Conservation (phyloP, 2,329 filamentous ascomycete species). For the Colletotrichum nymphaeae region DNA sequence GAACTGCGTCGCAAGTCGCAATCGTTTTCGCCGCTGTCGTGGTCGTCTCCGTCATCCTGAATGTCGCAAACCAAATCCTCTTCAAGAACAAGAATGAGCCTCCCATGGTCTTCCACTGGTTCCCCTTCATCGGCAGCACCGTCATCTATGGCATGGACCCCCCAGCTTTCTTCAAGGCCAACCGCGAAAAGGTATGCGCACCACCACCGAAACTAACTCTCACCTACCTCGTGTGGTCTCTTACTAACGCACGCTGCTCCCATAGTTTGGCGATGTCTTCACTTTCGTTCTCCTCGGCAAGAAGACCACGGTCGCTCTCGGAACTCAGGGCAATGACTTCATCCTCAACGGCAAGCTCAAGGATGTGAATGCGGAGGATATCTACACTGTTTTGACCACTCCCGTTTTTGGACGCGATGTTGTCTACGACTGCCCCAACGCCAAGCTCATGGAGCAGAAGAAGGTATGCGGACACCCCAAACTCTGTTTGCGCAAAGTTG, state of each 20-base stretch:
- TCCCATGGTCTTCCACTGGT: conserved; percentile 83
- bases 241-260: conserved; percentile 13
- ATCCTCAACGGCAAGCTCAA: conserved; percentile 91
- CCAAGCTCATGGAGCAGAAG: conserved; percentile 96
- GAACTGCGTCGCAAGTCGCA: conserved; percentile 59
- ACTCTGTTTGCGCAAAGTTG: neutral
- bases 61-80: conserved; percentile 83
- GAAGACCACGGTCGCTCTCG: conserved; percentile 88
- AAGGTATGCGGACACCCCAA: conserved; percentile 69
- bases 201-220: neutral
- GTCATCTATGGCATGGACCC: conserved; percentile 96
- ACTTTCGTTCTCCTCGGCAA: conserved; percentile 90
- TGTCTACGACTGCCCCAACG: conserved; percentile 90
- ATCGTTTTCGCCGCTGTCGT: conserved; percentile 57
- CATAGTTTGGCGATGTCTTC: conserved; percentile 86
- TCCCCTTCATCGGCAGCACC: conserved; percentile 89
- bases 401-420: conserved; percentile 85
- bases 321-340: conserved; percentile 87
- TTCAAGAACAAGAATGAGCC: conserved; percentile 86
- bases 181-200: conserved; percentile 76
- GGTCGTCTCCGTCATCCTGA: conserved; percentile 73
- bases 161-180: conserved; percentile 83
- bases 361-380: conserved; percentile 91
- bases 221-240: neutral
- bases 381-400: conserved; percentile 82